Evolutionary conservation across 2,329 filamentous ascomycete species (phyloP), one percentile per base, ranked within the genome.

Genomic region (Xylariaceae sp.): DNA sequence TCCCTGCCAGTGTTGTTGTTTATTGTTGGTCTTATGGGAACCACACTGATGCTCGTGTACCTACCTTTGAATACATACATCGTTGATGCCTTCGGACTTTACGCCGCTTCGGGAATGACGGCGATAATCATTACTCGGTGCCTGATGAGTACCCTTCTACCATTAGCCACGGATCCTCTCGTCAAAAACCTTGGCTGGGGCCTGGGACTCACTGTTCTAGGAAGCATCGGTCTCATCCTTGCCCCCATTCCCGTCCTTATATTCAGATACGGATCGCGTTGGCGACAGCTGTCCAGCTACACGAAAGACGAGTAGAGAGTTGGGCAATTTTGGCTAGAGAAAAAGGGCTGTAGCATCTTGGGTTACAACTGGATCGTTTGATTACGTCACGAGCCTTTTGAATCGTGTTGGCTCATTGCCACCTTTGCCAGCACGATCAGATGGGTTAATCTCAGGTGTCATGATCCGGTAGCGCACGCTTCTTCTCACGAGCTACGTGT

Each of bases 101-200:
- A 81, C 60, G 77, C 81, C 1, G 82, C 82, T 0, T 82, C 79
- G 9, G 81, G 81, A 1, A 75, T 84, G 71, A 84, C 81, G 0
- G 80, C 78, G 0, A 63, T 84, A 4, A 81, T 85, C 51, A 79
- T 84, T 1, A 74, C 74, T 1, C 72, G 81, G 30, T 84, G 81
- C 53, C 67, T 86, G 0, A 75, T 78, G 67, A 78, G 81, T 3
- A 84, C 83, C 0, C 80, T 86, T 35, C 58, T 86, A 24, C 83
- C 83, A 0, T 70, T 86, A 37, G 67, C 73, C 0, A 74, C 77
- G 1, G 75, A 70, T 1, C 79, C 81, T 0, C 61, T 85, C 36
- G 72, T 78, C 0, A 72, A 75, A 6, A 53, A 50, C 0, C 70
- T 82, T 11, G 83, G 81, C 2, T 81, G 78, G 48, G 82, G 81